phyloP scores from a whole-genome alignment of 2,329 filamentous ascomycete genomes.

The Cytospora piceicola region DNA sequence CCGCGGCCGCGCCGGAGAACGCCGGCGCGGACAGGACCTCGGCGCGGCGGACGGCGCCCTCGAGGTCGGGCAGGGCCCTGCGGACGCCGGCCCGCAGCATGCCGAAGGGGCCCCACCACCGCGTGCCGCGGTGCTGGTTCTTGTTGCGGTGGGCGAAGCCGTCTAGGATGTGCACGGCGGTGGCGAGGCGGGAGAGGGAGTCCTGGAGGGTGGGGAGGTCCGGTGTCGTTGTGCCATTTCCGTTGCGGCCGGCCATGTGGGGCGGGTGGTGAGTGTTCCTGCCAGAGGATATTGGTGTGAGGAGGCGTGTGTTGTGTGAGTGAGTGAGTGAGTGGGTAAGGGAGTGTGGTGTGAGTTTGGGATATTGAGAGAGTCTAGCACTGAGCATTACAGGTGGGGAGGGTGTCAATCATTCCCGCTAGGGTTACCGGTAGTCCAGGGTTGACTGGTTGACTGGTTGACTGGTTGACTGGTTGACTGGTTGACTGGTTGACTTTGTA shows the following conservation, averaged over 20 bases:
- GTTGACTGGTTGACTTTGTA: neutral
- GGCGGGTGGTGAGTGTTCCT: neutral
- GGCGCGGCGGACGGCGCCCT: constrained; percentile 33
- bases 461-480: too few species aligned
- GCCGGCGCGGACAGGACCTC: constrained; percentile 13
- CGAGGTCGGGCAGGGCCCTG: constrained; percentile 52
- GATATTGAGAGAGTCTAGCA: neutral
- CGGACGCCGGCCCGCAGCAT: constrained; percentile 70
- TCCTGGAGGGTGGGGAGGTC: constrained; percentile 19
- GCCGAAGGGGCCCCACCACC: constrained; percentile 79
- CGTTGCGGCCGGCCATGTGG: constrained; percentile 10
- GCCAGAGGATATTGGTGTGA: neutral
- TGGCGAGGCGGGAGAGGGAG: constrained; percentile 40
- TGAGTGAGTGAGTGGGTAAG: neutral
- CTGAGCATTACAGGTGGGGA: neutral
- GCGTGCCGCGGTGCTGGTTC: constrained; percentile 82
- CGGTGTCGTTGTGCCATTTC: neutral
- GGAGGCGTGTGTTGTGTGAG: too few species aligned
- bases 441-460: too few species aligned
- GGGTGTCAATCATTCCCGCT: neutral
- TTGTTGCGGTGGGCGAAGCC: constrained; percentile 82
- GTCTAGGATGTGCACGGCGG: constrained; percentile 62
- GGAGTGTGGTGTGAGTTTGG: neutral
- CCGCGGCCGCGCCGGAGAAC: constrained; percentile 22
- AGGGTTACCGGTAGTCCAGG: neutral